A percentile compares a stretch with the other conserved stretches of the same genome.
phyloP scores from a whole-genome alignment of 257 asterid genomes.

The Buddleja alternifolia region DNA sequence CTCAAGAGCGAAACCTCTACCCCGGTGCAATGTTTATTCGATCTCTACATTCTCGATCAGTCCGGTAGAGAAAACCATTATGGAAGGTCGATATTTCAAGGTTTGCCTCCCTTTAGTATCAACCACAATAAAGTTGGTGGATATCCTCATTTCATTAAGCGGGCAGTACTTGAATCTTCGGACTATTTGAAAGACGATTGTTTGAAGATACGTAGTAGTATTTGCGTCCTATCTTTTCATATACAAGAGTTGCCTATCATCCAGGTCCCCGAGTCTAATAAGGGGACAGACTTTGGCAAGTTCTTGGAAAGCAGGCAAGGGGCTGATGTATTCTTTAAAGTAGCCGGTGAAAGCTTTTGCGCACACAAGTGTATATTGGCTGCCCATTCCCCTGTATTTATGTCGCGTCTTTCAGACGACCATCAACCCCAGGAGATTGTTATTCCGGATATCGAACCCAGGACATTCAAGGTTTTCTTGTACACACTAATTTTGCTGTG shows the following conservation, averaged over 20 bases:
- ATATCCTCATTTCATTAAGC: background rate
- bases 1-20: background rate
- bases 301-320: conserved; percentile 50
- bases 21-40: background rate
- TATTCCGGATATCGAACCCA: background rate
- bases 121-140: too few species aligned
- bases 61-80: too few species aligned
- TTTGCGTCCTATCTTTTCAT: background rate
- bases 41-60: background rate
- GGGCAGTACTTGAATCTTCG: background rate
- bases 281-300: conserved; percentile 50
- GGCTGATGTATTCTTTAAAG: conserved; percentile 46
- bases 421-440: background rate
- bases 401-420: background rate
- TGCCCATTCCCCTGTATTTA: background rate
- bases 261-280: conserved; percentile 50
- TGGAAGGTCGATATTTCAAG: too few species aligned
- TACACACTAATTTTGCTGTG: too few species aligned
- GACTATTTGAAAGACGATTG: conserved; percentile 7
- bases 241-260: background rate
- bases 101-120: too few species aligned
- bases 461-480: conserved; percentile 4
- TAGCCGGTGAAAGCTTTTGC: conserved; percentile 45
- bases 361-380: conserved; percentile 20
- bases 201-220: background rate